A percentile compares a stretch with the other conserved stretches of the same genome.
Evolutionary conservation across 352 stramenopile genomes (phyloP).

Genomic region (Poterioochromonas sp.): DNA sequence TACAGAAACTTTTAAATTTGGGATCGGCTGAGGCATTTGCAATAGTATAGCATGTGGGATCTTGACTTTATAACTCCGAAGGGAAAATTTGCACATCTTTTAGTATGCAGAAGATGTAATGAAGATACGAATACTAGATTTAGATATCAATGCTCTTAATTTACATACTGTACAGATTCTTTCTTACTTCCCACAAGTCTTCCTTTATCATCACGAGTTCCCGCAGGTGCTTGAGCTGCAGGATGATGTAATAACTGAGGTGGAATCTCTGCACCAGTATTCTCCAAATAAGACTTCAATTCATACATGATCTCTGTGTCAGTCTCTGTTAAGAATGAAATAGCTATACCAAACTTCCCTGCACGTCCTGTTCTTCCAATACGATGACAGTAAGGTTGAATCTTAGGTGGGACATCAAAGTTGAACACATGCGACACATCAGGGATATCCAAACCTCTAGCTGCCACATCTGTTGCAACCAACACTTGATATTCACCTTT

Average conservation of each 20-base stretch:
- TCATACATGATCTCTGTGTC: conserved; percentile 82
- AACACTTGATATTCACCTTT: conserved; percentile 42
- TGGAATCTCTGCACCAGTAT: conserved; percentile 83
- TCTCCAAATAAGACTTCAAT: conserved; percentile 89
- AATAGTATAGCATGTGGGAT: too few species aligned
- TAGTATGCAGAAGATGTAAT: too few species aligned
- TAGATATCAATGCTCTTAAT: too few species aligned
- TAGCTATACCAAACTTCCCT: conserved; percentile 89
- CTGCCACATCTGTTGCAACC: conserved; percentile 56
- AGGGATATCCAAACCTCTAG: conserved; percentile 91
- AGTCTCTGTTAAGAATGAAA: conserved; percentile 92
- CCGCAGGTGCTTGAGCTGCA: conserved; percentile 67
- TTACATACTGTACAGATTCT: conserved; percentile 42
- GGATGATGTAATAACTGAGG: conserved; percentile 81
- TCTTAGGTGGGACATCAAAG: conserved; percentile 93
- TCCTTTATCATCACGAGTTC: conserved; percentile 45
- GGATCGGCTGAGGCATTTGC: too few species aligned
- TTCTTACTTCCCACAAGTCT: conserved; percentile 43
- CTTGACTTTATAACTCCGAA: too few species aligned
- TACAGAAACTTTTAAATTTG: too few species aligned
- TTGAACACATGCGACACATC: conserved; percentile 97
- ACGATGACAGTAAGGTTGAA: conserved; percentile 95
- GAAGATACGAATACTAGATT: too few species aligned
- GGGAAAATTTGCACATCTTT: too few species aligned
- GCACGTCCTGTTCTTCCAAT: conserved; percentile 95